A percentile compares a stretch with the other conserved stretches of the same genome.
Evolutionary conservation across 2,329 filamentous ascomycete species (phyloP).

Genomic region (Ophiosphaerella narmari): DNA sequence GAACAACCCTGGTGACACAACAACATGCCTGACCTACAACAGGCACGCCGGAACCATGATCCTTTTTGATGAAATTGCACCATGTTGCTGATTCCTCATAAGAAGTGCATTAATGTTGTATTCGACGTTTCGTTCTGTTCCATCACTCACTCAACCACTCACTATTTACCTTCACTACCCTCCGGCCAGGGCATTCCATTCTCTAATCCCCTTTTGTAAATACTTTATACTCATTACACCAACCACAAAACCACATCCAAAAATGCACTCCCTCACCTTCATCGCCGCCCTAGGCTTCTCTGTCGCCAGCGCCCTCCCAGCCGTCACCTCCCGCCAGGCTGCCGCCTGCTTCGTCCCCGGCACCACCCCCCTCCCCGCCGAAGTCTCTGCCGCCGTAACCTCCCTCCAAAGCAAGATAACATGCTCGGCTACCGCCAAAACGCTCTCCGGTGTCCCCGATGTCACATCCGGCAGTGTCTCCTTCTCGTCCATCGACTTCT

Average conservation of each 20-base stretch:
- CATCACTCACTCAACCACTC: not conserved
- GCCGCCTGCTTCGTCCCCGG: slow-evolving; percentile 62
- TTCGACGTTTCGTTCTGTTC: not conserved
- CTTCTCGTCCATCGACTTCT: slow-evolving; percentile 64
- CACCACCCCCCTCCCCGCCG: slow-evolving; percentile 55
- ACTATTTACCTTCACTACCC: not conserved
- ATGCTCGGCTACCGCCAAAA: slow-evolving; percentile 55
- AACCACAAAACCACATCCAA: not conserved
- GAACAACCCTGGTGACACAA: slow-evolving; percentile 5
- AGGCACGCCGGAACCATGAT: not conserved
- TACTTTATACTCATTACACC: not conserved
- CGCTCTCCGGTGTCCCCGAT: slow-evolving; percentile 61
- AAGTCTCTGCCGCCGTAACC: slow-evolving; percentile 52
- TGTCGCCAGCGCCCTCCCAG: slow-evolving; percentile 16
- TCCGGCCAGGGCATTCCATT: slow-evolving; percentile 1
- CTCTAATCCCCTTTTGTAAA: not conserved
- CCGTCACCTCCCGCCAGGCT: slow-evolving; percentile 21
- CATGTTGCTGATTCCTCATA: not conserved
- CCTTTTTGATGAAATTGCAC: not conserved
- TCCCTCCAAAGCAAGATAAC: slow-evolving; percentile 53
- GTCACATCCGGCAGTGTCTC: slow-evolving; percentile 57
- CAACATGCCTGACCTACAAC: not conserved
- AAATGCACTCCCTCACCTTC: slow-evolving; percentile 23
- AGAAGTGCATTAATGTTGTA: not conserved
- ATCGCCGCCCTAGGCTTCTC: slow-evolving; percentile 16